phyloP scores from a whole-genome alignment of 1,284 basidiomycete species.

The Golubevia sp. region DNA sequence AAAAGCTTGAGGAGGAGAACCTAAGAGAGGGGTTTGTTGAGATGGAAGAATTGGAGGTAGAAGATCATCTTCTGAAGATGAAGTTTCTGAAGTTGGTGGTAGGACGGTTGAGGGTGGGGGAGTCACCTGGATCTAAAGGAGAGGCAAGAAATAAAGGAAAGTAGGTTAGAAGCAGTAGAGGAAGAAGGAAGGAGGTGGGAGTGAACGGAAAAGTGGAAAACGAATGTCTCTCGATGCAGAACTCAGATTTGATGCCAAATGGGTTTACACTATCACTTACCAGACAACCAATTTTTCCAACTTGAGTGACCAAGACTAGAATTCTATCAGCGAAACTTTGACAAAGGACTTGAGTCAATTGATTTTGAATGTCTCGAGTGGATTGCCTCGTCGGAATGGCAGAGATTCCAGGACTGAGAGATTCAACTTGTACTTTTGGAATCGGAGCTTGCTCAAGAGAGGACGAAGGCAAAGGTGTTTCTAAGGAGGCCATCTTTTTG shows the following conservation, averaged over 20 bases:
- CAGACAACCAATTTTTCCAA: conserved; percentile 29
- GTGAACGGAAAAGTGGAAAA: conserved; percentile 1
- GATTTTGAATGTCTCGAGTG: too few species aligned
- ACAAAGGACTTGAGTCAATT: conserved; percentile 20
- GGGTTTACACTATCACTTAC: conserved; percentile 16
- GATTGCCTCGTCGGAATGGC: too few species aligned
- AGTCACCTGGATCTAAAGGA: background rate
- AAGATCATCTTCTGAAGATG: background rate
- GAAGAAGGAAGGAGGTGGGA: background rate
- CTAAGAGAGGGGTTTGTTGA: background rate
- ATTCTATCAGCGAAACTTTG: conserved; percentile 32
- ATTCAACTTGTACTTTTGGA: too few species aligned
- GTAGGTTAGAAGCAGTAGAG: background rate
- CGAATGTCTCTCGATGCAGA: too few species aligned
- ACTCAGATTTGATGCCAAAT: too few species aligned
- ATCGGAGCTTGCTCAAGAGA: too few species aligned
- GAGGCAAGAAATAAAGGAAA: background rate
- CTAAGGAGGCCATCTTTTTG: too few species aligned
- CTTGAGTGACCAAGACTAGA: conserved; percentile 35
- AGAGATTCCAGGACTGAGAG: too few species aligned
- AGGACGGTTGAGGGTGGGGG: background rate
- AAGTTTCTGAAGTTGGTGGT: too few species aligned
- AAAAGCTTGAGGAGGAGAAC: background rate
- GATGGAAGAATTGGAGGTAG: background rate
- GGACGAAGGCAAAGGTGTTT: too few species aligned